Evolutionary conservation across 352 stramenopile genomes (phyloP), one percentile per base, ranked within the genome.

Genomic region (Poterioochromonas sp.): DNA sequence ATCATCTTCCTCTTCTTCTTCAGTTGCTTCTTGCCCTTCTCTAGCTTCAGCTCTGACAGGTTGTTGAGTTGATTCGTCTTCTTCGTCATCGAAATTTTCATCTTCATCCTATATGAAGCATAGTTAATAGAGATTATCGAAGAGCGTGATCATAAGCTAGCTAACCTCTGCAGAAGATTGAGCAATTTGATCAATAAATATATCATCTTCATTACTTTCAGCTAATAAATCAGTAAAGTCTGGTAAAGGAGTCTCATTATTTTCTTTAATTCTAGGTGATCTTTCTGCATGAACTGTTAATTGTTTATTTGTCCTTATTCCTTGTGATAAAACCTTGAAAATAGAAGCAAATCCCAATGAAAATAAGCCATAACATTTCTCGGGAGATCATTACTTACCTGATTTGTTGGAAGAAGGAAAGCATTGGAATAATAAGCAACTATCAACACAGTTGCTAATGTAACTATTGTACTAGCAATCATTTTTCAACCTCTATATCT

Each of bases 1-100:
- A 8, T 76, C 69, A 49, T 29, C 65, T 54, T 74, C 12, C 1
- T 11, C 69, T 1, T 76, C 69, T 26, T 76, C 44, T 20, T 20
- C 8, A 53, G 44, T 20, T 53, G 44, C 8, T 53, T 20, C 8
- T 53, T 53, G 20, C 8, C 8, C 8, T 53, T 20, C 8, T 8
- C 8, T 8, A 20, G 8, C 8, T 8, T 20, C 44, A 53, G 8
- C 20, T 20, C 44, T 20, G 44, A 20, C 20, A 20, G 20, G 20
- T 53, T 8, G 44, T 8, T 20, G 20, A 53, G 44, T 20, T 8
- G 8, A 53, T 20, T 53, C 44, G 20, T 20, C 8, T 53, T 53
- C 8, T 53, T 20, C 8, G 20, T 20, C 8, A 53, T 20, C 8
- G 44, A 20, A 20, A 8, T 53, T 53, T 8, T 8, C 8, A 8